Evolutionary conservation across 108 stramenopile genomes (phyloP).

Genomic region (Pseudonitzschia multiseries): DNA sequence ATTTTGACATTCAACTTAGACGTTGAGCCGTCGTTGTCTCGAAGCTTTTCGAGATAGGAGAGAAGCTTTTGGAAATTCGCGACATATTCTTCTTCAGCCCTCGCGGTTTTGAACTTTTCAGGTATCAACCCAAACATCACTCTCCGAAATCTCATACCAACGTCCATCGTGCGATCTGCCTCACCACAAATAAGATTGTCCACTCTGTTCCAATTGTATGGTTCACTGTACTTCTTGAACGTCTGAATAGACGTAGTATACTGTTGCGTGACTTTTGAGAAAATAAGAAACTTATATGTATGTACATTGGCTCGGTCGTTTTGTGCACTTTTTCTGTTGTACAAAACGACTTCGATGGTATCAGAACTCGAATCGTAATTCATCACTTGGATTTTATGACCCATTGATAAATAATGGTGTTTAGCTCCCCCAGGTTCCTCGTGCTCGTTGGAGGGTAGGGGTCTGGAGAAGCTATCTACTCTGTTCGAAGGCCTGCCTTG

Average conservation of each 20-base stretch:
- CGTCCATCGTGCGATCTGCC: slow-evolving; percentile 51
- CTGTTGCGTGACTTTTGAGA: slow-evolving; percentile 47
- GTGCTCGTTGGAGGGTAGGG: neutral
- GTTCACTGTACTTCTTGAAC: slow-evolving; percentile 77
- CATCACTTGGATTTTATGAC: slow-evolving; percentile 57
- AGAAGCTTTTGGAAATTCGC: slow-evolving; percentile 65
- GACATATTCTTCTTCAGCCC: slow-evolving; percentile 69
- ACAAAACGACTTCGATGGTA: slow-evolving; percentile 75
- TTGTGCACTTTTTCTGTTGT: slow-evolving; percentile 66
- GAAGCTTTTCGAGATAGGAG: slow-evolving; percentile 71
- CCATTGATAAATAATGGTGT: slow-evolving; percentile 36
- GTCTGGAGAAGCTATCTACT: neutral
- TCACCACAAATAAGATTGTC: slow-evolving; percentile 85
- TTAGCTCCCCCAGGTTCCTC: neutral
- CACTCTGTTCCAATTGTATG: slow-evolving; percentile 81
- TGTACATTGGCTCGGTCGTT: slow-evolving; percentile 47
- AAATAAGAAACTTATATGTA: slow-evolving; percentile 53
- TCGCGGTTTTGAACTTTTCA: slow-evolving; percentile 44
- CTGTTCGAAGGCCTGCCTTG: slow-evolving; percentile 4
- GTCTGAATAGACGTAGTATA: slow-evolving; percentile 65
- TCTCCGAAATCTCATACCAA: slow-evolving; percentile 70
- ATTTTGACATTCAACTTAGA: slow-evolving; percentile 49
- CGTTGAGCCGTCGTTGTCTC: slow-evolving; percentile 47
- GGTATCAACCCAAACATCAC: slow-evolving; percentile 81
- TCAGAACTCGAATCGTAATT: slow-evolving; percentile 71